phyloP scores from a whole-genome alignment of 1,284 basidiomycete genomes.

The Heimioporus retisporus region DNA sequence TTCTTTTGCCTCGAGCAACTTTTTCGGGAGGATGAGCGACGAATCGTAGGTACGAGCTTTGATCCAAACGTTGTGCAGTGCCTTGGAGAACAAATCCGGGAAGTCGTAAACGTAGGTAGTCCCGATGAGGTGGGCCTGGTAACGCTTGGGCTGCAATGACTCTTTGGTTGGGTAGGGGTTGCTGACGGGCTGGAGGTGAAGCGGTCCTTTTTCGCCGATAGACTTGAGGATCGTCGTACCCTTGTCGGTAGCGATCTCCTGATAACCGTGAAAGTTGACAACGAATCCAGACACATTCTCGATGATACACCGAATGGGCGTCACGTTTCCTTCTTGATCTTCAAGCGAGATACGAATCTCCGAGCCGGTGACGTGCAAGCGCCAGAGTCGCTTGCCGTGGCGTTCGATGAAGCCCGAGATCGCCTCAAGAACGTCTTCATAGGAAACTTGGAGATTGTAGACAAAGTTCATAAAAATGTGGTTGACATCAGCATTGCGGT shows the following conservation, averaged over 20 bases:
- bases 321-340: conserved; percentile 92
- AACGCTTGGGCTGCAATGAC: conserved; percentile 98
- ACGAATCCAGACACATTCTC: conserved; percentile 99
- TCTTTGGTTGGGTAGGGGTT: conserved; percentile 97
- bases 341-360: conserved; percentile 98
- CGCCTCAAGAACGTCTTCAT: conserved; percentile 96
- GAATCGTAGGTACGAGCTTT: conserved; percentile 76
- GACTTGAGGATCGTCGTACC: conserved; percentile 96
- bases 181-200: conserved; percentile 94
- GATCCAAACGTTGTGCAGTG: conserved; percentile 94
- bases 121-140: conserved; percentile 98
- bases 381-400: conserved; percentile 98
- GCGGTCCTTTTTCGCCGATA: conserved; percentile 94
- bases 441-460: conserved; percentile 95
- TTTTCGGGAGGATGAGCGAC: conserved; percentile 79
- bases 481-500: conserved; percentile 94
- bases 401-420: conserved; percentile 99
- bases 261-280: conserved; percentile 99
- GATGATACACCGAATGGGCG: conserved; percentile 97
- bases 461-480: conserved; percentile 99
- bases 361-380: conserved; percentile 97
- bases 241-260: conserved; percentile 97
- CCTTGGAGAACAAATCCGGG: conserved; percentile 98
- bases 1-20: conserved; percentile 87
- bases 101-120: conserved; percentile 99